phyloP scores from a whole-genome alignment of 1,139 yeast genomes.

The Starmera stellimalicola region DNA sequence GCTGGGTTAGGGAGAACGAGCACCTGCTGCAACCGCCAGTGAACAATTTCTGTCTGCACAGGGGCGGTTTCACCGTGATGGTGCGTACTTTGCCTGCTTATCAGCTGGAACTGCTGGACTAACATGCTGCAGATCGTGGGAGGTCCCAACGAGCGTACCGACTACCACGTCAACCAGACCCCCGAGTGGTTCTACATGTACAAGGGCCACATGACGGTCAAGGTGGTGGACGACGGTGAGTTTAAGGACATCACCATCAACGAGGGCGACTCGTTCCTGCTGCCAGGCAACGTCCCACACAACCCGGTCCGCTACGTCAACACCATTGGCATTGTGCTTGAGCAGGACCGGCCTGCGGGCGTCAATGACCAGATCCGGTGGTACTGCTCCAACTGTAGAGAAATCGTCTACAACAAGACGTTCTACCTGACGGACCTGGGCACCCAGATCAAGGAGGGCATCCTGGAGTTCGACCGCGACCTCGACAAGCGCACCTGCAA shows the following conservation, averaged over 20 bases:
- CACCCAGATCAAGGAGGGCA: slow-evolving; percentile 82
- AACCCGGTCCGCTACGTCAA: slow-evolving; percentile 81
- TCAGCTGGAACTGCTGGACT: not conserved
- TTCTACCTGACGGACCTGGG: slow-evolving; percentile 80
- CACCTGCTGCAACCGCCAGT: slow-evolving; percentile 84
- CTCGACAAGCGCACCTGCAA: slow-evolving; percentile 59
- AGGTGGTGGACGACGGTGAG: slow-evolving; percentile 75
- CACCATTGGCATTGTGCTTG: slow-evolving; percentile 90
- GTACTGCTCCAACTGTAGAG: slow-evolving; percentile 70
- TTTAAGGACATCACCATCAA: slow-evolving; percentile 67
- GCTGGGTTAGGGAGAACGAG: slow-evolving; percentile 74
- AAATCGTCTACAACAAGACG: slow-evolving; percentile 55
- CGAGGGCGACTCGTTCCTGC: slow-evolving; percentile 81
- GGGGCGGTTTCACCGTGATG: slow-evolving; percentile 92
- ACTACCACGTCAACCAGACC: slow-evolving; percentile 87
- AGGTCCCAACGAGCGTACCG: slow-evolving; percentile 91
- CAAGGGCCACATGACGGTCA: slow-evolving; percentile 77
- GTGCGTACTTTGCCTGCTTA: slow-evolving; percentile 20
- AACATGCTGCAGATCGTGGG: slow-evolving; percentile 50
- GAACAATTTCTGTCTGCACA: slow-evolving; percentile 79
- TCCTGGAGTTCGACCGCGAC: slow-evolving; percentile 59
- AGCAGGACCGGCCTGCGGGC: slow-evolving; percentile 78
- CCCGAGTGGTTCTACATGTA: slow-evolving; percentile 90
- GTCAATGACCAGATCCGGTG: slow-evolving; percentile 67
- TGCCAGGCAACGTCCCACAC: slow-evolving; percentile 83